phyloP scores from a whole-genome alignment of 1,284 basidiomycete species.

The Phaffia rhodozyma region DNA sequence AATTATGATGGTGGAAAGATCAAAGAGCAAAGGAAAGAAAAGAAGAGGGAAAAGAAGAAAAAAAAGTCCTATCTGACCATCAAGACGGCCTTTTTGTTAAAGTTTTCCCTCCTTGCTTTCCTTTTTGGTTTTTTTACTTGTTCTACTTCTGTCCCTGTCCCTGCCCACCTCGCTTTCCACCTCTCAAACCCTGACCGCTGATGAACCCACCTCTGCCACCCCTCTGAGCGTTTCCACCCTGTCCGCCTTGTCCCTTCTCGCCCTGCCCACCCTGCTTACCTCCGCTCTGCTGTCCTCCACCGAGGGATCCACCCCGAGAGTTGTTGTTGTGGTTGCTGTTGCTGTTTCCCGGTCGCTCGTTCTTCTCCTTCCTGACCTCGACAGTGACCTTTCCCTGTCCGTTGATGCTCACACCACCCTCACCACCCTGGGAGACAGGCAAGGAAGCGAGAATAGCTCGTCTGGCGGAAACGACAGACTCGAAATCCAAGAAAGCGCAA shows the following conservation, averaged over 20 bases:
- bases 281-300: not conserved
- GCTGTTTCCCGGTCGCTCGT: slow-evolving; percentile 37
- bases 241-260: not conserved
- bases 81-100: not conserved
- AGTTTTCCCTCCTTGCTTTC: not conserved
- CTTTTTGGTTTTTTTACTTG: not conserved
- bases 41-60: not conserved
- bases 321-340: not conserved
- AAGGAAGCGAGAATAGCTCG: slow-evolving; percentile 70
- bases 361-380: slow-evolving; percentile 80
- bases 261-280: slow-evolving; percentile 4
- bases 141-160: not conserved
- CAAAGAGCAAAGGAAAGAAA: not conserved
- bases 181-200: not conserved
- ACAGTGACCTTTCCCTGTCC: slow-evolving; percentile 53
- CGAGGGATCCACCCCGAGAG: not conserved
- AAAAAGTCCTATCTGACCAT: not conserved
- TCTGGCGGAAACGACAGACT: slow-evolving; percentile 60
- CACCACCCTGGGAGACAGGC: slow-evolving; percentile 55
- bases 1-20: not conserved
- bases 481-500: slow-evolving; percentile 91
- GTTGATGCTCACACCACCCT: slow-evolving; percentile 73
- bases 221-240: not conserved
- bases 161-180: slow-evolving; percentile 9
- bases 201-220: slow-evolving; percentile 3